Evolutionary conservation across 2,329 filamentous ascomycete species (phyloP), one percentile per base, ranked within the genome.

Genomic region (Malbranchea zuffiana): DNA sequence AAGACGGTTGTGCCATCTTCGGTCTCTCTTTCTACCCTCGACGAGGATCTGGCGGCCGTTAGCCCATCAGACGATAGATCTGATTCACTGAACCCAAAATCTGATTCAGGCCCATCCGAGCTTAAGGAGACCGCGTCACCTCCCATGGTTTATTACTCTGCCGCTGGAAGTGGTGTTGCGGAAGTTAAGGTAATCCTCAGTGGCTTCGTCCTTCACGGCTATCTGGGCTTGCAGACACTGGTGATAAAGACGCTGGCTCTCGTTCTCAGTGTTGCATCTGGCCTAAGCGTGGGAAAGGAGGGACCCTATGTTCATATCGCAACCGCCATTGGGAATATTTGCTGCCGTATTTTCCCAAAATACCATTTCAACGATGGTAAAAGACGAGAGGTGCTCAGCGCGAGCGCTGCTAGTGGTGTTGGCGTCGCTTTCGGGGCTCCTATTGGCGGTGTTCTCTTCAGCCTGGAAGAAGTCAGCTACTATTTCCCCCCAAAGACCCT

Each of bases 141-240:
- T 2, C 82, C 84, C 1, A 92, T 92, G 80, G 73, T 88, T 4
- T 98, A 94, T 60, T 98, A 95, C 58, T 87, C 90, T 5, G 90
- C 88, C 41, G 88, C 88, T 27, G 90, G 90, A 32, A 94, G 86
- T 60, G 90, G 90, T 50, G 90, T 98, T 8, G 90, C 90, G 5
- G 90, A 98, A 63, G 88, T 96, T 39, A 87, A 90, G 46, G 90
- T 96, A 42, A 96, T 96, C 41, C 73, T 96, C n/a, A 95, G 86
- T 51, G 90, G 90, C 4, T 98, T 96, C 52, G 88, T 98, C 38
- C 67, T 98, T 38, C 90, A 96, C 66, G 88, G 90, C 1, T 96
- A 96, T 55, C 72, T 98, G 5, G 90, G 90, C 49, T 60, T 93
- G 25, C 82, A 81, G 53, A 96, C 90, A 0, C 69, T 98, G 19